These are phyloP conservation scores for Musa itinerans DNA, from an alignment of 176 grass and related monocot species.

Conservation along the genomic window DNA sequence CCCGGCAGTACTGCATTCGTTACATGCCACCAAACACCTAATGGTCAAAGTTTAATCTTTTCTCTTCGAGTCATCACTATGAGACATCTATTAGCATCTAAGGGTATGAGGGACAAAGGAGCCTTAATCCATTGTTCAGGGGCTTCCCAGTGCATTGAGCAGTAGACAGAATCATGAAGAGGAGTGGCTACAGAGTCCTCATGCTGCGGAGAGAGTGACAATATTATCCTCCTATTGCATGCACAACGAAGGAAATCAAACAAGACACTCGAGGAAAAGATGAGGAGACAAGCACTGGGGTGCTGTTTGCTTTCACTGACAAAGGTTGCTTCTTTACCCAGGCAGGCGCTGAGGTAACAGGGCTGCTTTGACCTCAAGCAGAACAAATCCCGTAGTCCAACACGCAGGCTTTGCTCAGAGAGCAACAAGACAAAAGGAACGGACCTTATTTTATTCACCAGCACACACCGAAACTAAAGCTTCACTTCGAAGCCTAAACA, in stretches of 20 bases:
- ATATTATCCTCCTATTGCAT: no score
- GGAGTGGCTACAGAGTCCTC: no score
- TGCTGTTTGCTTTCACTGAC: neutral
- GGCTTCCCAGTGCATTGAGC: no score
- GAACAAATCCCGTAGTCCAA: constrained; percentile 25
- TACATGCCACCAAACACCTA: neutral
- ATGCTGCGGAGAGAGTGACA: no score
- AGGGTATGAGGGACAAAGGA: no score
- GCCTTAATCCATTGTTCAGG: no score
- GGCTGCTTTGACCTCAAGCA: constrained; percentile 55
- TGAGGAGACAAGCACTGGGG: neutral
- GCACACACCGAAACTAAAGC: neutral
- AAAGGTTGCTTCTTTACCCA: neutral
- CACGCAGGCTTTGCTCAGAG: constrained; percentile 30
- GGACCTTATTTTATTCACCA: neutral
- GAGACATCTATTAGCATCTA: no score
- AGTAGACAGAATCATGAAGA: no score
- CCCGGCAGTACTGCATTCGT: constrained; percentile 44
- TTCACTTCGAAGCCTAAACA: neutral
- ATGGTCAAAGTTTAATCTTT: no score
- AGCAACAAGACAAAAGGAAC: constrained; percentile 21
- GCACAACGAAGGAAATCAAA: no score
- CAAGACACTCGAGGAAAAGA: neutral
- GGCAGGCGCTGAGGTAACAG: constrained; percentile 17
- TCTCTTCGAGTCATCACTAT: no score